Base-by-base conservation (phyloP, 208 protist genomes). In the Wallacemonas sp. region DNA sequence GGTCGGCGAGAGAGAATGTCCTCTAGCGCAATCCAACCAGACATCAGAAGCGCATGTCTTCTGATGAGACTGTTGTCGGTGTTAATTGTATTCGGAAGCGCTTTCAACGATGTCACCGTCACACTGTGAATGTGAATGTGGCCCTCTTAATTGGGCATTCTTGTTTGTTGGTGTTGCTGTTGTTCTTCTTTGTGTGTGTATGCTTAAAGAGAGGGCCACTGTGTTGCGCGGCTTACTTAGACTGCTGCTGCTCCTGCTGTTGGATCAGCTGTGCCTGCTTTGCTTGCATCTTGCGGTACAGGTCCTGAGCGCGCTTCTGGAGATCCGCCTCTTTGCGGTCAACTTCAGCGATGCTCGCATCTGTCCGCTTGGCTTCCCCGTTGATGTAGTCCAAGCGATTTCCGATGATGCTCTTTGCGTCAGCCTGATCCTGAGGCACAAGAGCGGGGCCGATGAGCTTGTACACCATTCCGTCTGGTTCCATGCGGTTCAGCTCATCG, bases 381-480 rank as follows among this genome's bases (percentile, higher is more conserved):
- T 88, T 93, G 72, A 98, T 97, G 70, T 96, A 97, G 33, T 98
- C 92, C 29, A 98, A 83, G 48, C 96, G 90, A 55, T 94, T 96
- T 27, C 75, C 68, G 5, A 98, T 87, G 54, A 97, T 96, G 17
- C 76, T 83, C 67, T 92, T 96, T 12, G 92, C 96, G 65, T 98
- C 96, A 30, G 68, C 83, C 63, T 90, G 87, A 47, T 97, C 94
- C 65, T 98, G 95, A 6, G 88, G 88, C 43, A 98, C 87, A 41
- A 98, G 86, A 21, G 90, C 96, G 30, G 96, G 95, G 12, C 96
- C 96, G 56, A 98, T 97, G 14, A 98, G 85, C 71, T 98, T 98
- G 72, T 97, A 98, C 29, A 98, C 93, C 29, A 73, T 83, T 1
- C 90, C 93, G 34, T 96, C 93, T 0, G 76, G 76, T 55, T 98